Evolutionary conservation across 352 stramenopile species (phyloP), one percentile per base, ranked within the genome.

Genomic region (Pythium utonaiense): DNA sequence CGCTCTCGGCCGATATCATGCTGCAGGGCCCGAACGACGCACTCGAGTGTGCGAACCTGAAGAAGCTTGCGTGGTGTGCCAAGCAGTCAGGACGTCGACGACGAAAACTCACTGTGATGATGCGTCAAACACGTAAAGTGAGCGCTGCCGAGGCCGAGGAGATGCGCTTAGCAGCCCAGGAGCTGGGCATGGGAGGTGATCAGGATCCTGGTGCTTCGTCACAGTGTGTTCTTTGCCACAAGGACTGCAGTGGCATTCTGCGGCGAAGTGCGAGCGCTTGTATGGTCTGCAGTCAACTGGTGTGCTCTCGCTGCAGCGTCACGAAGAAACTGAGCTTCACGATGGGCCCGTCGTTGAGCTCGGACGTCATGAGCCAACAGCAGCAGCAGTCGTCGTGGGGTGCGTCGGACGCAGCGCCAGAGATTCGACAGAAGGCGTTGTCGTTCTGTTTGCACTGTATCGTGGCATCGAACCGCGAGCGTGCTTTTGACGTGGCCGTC

Each of bases 31-130:
- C 69, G 0, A 66, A 71, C 50, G 71, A 72, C 1, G 67, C 70
- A 2, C 57, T 83, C 12, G 71, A 81, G 62, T 81, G 73, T 54
- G 78, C 75, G 9, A 73, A 83, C 40, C 69, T 80, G 42, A 85
- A 88, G 67, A 88, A 88, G 45, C 73, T 88, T 24, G 72, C 78
- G 17, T 77, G 69, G 60, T 70, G 71, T 2, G 71, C 74, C 6
- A 75, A 84, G 53, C 73, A 79, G 38, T 65, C 70, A 19, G 64
- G 68, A 3, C 70, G 73, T 3, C 60, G 69, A 19, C 66, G 71
- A 0, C 69, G 70, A 10, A 62, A 57, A 25, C 24, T 42, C 21
- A 67, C 58, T 0, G 53, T 27, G 0, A 53, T 59, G 21, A 53
- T 60, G 25, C 60, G 60, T 1, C 60, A 67, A 21, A 58, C 53